Evolutionary conservation across 768 basidiomycete genomes (phyloP), one percentile per base, ranked within the genome.

Genomic region (Russula dissimulans): DNA sequence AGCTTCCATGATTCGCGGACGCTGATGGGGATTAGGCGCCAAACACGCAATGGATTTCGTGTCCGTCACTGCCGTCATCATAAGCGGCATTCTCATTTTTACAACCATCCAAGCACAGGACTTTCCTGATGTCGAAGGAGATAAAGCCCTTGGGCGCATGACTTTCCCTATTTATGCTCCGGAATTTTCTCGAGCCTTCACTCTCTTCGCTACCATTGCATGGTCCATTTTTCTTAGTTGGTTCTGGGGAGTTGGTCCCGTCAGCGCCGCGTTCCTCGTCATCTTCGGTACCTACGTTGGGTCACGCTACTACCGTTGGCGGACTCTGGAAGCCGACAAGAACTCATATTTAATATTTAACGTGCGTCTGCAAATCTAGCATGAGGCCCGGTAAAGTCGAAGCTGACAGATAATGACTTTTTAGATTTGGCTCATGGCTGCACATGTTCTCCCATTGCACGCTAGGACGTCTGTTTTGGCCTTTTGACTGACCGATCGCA

Each of bases 91-190:
- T 45, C 62, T 68, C 26, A 68, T 69, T 54, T 60, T 62, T 52
- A 68, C 67, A 41, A 69, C 68, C 36, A 65, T 68, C 18, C 68
- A 66, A 48, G 57, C 60, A n/a, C 68, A 69, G 38, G 68, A 69
- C 57, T 68, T 69, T 57, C 60, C 61, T 15, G 68, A 69, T 53
- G 66, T 67, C 29, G 66, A 63, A 44, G 68, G 68, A 45, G 68
- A 69, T 55, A 58, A 49, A 38, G 60, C 56, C 15, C 51, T 60
- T 12, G 68, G 68, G 26, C 66, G 68, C 7, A 56, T 51, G 39
- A 69, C 68, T 15, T 65, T 69, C 46, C 67, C 67, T 6, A 69
- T 66, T 31, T 63, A 64, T 48, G 62, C 62, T 11, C 68, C 68
- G 3, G 51, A 57, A 18, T 56, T 61, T 49, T 68, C 68, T 36